Percentiles rank a stretch among this genome's conserved stretches.
Conservation (phyloP, 257 asterid species). For the Solanum sparsipilum region DNA sequence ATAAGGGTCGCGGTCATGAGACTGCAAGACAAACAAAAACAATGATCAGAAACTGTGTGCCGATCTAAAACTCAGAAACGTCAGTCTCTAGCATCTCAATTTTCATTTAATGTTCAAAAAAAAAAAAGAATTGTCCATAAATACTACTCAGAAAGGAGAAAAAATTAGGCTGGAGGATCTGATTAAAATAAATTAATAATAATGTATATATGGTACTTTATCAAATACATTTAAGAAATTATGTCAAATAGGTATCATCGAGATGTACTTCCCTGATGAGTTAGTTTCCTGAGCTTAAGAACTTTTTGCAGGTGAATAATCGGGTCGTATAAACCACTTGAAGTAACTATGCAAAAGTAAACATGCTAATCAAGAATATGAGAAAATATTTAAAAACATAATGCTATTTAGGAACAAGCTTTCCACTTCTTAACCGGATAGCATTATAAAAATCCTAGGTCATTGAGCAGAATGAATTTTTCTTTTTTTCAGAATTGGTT, state of each 20-base stretch:
- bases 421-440: background rate
- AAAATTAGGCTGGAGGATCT: background rate
- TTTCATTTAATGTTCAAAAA: background rate
- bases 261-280: background rate
- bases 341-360: background rate
- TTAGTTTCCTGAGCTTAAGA: background rate
- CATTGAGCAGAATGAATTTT: background rate
- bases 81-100: background rate
- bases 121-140: background rate
- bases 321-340: background rate
- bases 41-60: background rate
- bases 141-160: background rate
- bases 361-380: background rate
- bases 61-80: background rate
- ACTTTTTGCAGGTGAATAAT: background rate
- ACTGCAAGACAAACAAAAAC: conserved; percentile 21
- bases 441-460: background rate
- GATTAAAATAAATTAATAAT: background rate
- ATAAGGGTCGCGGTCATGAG: conserved; percentile 25
- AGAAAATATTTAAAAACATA: background rate
- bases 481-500: background rate
- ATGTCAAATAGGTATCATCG: background rate
- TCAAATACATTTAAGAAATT: background rate
- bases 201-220: background rate
- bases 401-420: background rate